These are phyloP conservation scores for Chlamydomonas sphaeroides DNA, from an alignment of 139 green algal genomes.

Conservation along the genomic window DNA sequence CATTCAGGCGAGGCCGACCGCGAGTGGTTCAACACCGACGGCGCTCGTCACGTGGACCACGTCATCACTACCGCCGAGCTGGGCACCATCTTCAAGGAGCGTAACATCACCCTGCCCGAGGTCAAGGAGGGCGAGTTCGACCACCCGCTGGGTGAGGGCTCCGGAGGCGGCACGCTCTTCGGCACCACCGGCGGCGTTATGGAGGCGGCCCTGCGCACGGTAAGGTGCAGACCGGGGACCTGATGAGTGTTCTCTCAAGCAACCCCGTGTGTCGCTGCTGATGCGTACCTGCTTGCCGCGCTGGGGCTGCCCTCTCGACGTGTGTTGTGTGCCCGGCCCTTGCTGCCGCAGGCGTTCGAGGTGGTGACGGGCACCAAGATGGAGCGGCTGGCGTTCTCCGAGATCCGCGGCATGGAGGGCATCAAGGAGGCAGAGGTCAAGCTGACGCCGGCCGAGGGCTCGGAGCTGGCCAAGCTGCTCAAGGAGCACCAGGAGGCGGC, in stretches of 20 bases:
- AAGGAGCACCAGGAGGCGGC: background rate
- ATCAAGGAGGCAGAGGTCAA: conserved; percentile 67
- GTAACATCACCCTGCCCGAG: conserved; percentile 1
- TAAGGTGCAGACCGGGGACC: no score
- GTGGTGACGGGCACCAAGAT: conserved; percentile 50
- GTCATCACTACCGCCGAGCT: conserved; percentile 78
- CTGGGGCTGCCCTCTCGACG: no score
- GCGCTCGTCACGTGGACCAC: conserved; percentile 69
- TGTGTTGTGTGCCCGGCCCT: no score
- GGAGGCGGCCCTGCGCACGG: conserved; percentile 56
- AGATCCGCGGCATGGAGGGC: conserved; percentile 73
- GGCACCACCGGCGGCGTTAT: conserved; percentile 83
- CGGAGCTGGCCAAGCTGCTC: conserved; percentile 20
- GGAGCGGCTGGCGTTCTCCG: conserved; percentile 42
- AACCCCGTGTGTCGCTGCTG: no score
- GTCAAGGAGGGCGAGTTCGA: conserved; percentile 65
- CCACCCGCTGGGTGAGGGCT: conserved; percentile 60
- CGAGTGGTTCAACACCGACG: conserved; percentile 53
- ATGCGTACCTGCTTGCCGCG: no score
- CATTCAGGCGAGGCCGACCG: conserved; percentile 74
- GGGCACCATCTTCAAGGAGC: conserved; percentile 59
- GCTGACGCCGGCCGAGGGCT: conserved; percentile 38
- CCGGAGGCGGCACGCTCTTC: conserved; percentile 68
- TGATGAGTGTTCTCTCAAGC: no score
- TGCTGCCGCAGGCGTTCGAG: conserved; percentile 52